A percentile compares a stretch with the other conserved stretches of the same genome.
Evolutionary conservation across 2,329 filamentous ascomycete species (phyloP).

Genomic region (Diaporthe sp.): DNA sequence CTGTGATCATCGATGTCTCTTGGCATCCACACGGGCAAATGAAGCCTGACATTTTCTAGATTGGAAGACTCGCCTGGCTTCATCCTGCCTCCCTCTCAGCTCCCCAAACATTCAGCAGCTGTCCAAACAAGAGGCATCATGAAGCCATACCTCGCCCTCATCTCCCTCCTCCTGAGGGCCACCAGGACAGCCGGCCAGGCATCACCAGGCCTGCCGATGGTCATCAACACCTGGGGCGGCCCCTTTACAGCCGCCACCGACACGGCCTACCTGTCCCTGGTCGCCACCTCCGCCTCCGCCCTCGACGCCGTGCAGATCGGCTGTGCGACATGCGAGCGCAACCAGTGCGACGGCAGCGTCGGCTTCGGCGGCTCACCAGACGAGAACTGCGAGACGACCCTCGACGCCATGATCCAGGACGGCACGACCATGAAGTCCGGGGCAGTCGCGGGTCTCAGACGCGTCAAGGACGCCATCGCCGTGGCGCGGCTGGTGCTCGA

Average conservation of each 20-base stretch:
- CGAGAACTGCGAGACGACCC: conserved; percentile 68
- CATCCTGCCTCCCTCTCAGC: no score
- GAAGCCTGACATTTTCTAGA: not conserved
- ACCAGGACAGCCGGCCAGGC: conserved; percentile 31
- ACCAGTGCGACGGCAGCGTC: conserved; percentile 67
- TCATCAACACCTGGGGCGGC: conserved; percentile 68
- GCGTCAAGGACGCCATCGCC: conserved; percentile 61
- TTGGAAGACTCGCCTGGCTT: not conserved
- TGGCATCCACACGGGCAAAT: not conserved
- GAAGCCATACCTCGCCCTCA: conserved; percentile 36
- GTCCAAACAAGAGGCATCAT: conserved; percentile 2
- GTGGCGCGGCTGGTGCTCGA: conserved; percentile 65
- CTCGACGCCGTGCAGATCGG: conserved; percentile 66
- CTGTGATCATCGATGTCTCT: not conserved
- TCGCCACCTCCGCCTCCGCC: conserved; percentile 44
- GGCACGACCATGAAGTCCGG: conserved; percentile 65
- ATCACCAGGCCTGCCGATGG: conserved; percentile 59
- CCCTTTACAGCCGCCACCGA: conserved; percentile 65
- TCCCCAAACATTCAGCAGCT: not conserved
- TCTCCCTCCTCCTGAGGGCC: conserved; percentile 33
- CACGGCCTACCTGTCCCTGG: conserved; percentile 59
- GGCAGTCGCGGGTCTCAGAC: conserved; percentile 64
- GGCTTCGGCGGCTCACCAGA: conserved; percentile 68
- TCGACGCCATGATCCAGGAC: conserved; percentile 72
- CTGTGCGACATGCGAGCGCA: conserved; percentile 63